A percentile compares a stretch with the other conserved stretches of the same genome.
Conservation (phyloP, 148 eudicot genomes). For the Diospyros lotus region DNA sequence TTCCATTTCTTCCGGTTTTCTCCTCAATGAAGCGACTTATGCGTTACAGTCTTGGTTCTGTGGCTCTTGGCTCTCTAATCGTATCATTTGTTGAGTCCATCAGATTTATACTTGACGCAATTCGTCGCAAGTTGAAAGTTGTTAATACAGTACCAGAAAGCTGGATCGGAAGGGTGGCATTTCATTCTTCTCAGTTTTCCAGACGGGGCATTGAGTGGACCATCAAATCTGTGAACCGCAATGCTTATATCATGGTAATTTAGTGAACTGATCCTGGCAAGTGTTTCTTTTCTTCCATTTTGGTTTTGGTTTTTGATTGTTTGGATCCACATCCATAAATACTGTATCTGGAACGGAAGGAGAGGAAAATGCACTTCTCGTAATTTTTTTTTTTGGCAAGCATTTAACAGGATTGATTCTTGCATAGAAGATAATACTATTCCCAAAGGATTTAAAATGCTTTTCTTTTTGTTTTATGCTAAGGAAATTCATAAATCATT, state of each 20-base stretch:
- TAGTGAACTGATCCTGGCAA: neutral
- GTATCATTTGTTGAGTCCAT: conserved; percentile 74
- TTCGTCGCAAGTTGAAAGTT: conserved; percentile 79
- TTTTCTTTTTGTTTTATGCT: neutral
- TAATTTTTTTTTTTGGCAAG: too few relatives aligned
- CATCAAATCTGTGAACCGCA: conserved; percentile 81
- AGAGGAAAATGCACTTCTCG: neutral
- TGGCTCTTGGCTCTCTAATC: conserved; percentile 83
- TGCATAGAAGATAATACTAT: neutral
- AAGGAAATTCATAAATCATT: too few relatives aligned
- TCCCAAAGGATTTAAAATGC: neutral
- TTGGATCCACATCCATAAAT: conserved; percentile 3
- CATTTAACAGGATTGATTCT: neutral
- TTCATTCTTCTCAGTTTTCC: conserved; percentile 54
- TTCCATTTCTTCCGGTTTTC: conserved; percentile 89
- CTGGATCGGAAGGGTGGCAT: conserved; percentile 52
- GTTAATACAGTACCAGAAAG: conserved; percentile 51
- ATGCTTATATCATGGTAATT: conserved; percentile 92
- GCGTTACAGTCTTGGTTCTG: conserved; percentile 79
- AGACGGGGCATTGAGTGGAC: conserved; percentile 71
- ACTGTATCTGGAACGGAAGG: neutral
- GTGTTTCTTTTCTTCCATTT: neutral
- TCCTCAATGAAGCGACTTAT: conserved; percentile 85
- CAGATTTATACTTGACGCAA: conserved; percentile 71
- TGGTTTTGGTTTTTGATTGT: neutral